Evolutionary conservation across 371 early-diverging fungal species (phyloP).

Genomic region (Mortierella sp.): DNA sequence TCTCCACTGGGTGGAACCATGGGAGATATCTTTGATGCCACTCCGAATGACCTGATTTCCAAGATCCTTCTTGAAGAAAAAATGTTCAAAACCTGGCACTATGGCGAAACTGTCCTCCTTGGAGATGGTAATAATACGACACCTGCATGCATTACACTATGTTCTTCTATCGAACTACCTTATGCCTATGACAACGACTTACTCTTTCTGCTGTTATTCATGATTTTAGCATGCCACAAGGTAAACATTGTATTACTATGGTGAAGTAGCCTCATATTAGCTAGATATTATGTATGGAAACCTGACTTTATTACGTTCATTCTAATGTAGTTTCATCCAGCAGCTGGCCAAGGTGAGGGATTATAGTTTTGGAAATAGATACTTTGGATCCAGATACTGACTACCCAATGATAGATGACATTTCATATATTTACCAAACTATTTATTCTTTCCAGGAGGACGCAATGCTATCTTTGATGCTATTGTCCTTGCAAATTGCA

Average conservation of each 20-base stretch:
- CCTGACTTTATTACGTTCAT: too few species aligned
- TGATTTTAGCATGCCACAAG: slow-evolving; percentile 2
- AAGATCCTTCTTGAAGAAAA: too few species aligned
- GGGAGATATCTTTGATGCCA: slow-evolving; percentile 24
- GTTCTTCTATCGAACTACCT: too few species aligned
- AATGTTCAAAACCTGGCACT: slow-evolving; percentile 1
- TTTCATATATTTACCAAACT: too few species aligned
- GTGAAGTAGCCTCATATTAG: background rate
- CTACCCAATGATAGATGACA: too few species aligned
- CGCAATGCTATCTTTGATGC: slow-evolving; percentile 37
- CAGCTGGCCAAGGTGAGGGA: background rate
- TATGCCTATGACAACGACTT: background rate
- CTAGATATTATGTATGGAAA: background rate
- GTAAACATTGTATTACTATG: background rate
- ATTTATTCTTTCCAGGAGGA: slow-evolving; percentile 14
- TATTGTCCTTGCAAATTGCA: slow-evolving; percentile 19
- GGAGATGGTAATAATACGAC: slow-evolving; percentile 19
- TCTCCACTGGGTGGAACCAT: slow-evolving; percentile 15
- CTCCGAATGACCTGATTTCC: too few species aligned
- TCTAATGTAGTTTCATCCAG: background rate
- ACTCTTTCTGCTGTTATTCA: too few species aligned
- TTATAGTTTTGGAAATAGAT: background rate
- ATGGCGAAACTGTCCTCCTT: slow-evolving; percentile 5
- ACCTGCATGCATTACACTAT: too few species aligned
- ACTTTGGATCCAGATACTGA: too few species aligned